These are phyloP conservation scores for Pichia nakasei DNA, from an alignment of 805 yeast genomes.

Conservation along the genomic window DNA sequence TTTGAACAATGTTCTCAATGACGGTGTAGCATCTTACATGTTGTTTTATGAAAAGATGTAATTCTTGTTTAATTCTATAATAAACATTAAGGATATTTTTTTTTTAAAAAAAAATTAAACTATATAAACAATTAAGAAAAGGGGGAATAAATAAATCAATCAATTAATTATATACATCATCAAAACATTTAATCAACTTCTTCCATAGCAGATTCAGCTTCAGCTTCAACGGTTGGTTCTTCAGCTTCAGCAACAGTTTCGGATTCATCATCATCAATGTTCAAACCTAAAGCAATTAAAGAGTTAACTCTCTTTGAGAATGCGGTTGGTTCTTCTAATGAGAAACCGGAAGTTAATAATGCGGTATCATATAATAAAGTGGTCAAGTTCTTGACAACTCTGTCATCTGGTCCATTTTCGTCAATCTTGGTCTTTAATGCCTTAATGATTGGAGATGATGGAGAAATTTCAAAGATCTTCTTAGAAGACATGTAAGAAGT, in stretches of 20 bases:
- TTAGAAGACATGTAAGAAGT: conserved; percentile 99
- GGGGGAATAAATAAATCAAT: not conserved
- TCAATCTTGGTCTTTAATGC: conserved; percentile 96
- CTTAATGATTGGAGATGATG: conserved; percentile 89
- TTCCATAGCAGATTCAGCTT: conserved; percentile 94
- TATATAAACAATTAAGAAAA: not conserved
- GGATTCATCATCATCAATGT: conserved; percentile 77
- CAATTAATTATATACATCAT: not conserved
- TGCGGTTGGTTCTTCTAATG: conserved; percentile 96
- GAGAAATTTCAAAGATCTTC: conserved; percentile 98
- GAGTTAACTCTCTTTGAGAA: conserved; percentile 98
- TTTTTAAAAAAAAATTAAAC: not conserved
- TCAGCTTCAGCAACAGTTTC: conserved; percentile 28
- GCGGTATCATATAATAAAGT: conserved; percentile 97
- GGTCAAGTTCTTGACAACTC: conserved; percentile 96
- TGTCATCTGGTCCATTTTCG: conserved; percentile 94
- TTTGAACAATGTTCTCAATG: conserved; percentile 49
- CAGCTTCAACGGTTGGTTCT: conserved; percentile 32
- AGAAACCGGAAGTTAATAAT: conserved; percentile 95
- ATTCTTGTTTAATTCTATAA: no score
- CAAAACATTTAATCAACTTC: conserved; percentile 74
- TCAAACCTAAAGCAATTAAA: conserved; percentile 93
- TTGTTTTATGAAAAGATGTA: conserved; percentile 53
- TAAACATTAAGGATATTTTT: no score
- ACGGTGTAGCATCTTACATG: conserved; percentile 75